phyloP scores from a whole-genome alignment of 352 stramenopile genomes.

The Globisporangium parvum region DNA sequence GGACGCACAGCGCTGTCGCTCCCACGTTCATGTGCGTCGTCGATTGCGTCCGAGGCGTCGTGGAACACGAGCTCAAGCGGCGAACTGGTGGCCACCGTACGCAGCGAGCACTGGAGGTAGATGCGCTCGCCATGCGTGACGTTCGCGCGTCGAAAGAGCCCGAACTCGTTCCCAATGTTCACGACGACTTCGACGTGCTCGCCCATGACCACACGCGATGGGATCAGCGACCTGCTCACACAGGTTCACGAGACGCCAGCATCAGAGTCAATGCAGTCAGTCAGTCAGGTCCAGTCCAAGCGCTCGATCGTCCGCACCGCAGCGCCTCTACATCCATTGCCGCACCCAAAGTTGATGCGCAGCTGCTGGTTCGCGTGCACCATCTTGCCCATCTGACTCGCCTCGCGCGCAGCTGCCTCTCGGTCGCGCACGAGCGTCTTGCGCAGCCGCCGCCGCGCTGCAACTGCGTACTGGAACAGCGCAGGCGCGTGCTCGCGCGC shows the following conservation, averaged over 20 bases:
- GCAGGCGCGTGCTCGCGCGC: constrained; percentile 11
- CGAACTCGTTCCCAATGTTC: constrained; percentile 83
- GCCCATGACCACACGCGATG: constrained; percentile 38
- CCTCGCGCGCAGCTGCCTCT: constrained; percentile 40
- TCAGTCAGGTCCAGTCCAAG: no score
- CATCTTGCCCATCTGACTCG: constrained; percentile 61
- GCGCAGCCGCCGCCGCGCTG: constrained; percentile 35
- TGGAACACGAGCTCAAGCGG: constrained; percentile 27
- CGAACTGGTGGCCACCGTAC: constrained; percentile 19
- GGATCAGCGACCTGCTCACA: constrained; percentile 41
- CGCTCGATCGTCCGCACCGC: no score
- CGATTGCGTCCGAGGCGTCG: constrained; percentile 1
- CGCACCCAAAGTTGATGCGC: no score
- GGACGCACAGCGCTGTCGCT: constrained; percentile 8
- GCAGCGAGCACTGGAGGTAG: constrained; percentile 42
- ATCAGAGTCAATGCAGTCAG: neutral
- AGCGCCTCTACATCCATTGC: no score
- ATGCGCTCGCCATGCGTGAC: constrained; percentile 34
- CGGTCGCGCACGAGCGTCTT: constrained; percentile 52
- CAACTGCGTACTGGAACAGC: constrained; percentile 55
- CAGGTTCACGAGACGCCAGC: no score
- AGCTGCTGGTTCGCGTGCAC: no score
- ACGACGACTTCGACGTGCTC: constrained; percentile 56
- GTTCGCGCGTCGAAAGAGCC: constrained; percentile 61
- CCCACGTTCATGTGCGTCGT: constrained; percentile 11